Conservation (phyloP, 2,329 filamentous ascomycete genomes). For the Colletotrichum sp. region DNA sequence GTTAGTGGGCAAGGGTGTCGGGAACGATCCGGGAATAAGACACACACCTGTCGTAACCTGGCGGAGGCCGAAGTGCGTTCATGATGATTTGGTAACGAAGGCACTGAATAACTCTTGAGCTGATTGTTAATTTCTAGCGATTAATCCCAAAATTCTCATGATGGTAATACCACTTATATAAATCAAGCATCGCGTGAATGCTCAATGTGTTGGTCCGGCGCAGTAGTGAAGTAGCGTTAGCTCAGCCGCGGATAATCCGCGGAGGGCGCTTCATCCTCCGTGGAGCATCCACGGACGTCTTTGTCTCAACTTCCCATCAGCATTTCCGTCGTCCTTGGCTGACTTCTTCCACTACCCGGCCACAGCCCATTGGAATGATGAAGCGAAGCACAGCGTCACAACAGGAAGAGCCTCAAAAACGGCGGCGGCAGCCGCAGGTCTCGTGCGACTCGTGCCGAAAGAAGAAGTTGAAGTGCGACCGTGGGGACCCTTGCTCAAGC, state of each 20-base stretch:
- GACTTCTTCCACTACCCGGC: neutral
- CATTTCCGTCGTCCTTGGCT: neutral
- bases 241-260: constrained; percentile 13
- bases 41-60: neutral
- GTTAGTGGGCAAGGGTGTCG: neutral
- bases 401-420: neutral
- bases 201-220: neutral
- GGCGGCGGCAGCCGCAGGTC: constrained; percentile 30
- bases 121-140: neutral
- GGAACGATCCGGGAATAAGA: neutral
- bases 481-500: constrained; percentile 29
- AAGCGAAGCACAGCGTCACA: neutral
- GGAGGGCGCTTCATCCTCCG: neutral
- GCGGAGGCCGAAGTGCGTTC: neutral
- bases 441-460: constrained; percentile 35
- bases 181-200: neutral
- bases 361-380: neutral
- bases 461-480: constrained; percentile 38
- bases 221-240: neutral
- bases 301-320: neutral
- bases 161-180: neutral
- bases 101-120: too few species aligned
- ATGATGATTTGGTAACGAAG: neutral
- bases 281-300: neutral
- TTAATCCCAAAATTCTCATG: too few species aligned